Percentiles rank a stretch among this genome's conserved stretches.
phyloP scores from a whole-genome alignment of 169 alveolate species.

The Plasmodium reichenowi region DNA sequence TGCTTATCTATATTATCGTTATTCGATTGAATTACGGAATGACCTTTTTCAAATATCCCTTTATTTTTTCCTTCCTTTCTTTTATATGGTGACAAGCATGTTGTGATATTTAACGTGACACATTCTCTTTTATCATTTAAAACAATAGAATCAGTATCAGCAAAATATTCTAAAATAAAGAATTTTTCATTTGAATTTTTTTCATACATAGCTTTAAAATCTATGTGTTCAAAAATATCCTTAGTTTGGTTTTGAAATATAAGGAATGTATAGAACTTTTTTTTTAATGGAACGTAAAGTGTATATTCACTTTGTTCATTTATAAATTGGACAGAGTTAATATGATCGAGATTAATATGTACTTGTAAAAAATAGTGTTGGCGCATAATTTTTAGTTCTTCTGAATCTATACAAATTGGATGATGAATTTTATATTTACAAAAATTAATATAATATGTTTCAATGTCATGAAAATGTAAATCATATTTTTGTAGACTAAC shows the following conservation, averaged over 20 bases:
- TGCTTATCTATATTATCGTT: conserved; percentile 15
- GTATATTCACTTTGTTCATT: not conserved
- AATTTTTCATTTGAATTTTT: conserved; percentile 3
- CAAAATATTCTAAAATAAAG: conserved; percentile 59
- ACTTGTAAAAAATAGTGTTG: conserved; percentile 20
- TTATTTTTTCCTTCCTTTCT: not conserved
- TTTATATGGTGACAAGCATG: not conserved
- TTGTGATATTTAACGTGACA: not conserved
- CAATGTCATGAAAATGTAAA: conserved; percentile 32
- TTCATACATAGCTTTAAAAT: conserved; percentile 16
- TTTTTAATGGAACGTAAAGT: conserved; percentile 2
- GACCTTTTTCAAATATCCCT: too few relatives aligned
- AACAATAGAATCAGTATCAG: conserved; percentile 14
- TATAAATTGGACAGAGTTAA: not conserved
- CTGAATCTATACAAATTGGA: conserved; percentile 4
- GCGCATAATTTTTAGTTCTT: conserved; percentile 14
- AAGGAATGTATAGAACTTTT: conserved; percentile 14
- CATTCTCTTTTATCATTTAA: conserved; percentile 14
- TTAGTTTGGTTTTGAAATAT: conserved; percentile 6
- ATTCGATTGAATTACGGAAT: not conserved
- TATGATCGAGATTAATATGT: conserved; percentile 39
- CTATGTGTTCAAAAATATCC: conserved; percentile 1
- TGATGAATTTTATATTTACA: not conserved
- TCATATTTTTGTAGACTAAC: conserved; percentile 12
- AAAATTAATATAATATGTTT: conserved; percentile 24